Conservation (phyloP, 139 green algal genomes). For the Zygnema circumcarinatum region DNA sequence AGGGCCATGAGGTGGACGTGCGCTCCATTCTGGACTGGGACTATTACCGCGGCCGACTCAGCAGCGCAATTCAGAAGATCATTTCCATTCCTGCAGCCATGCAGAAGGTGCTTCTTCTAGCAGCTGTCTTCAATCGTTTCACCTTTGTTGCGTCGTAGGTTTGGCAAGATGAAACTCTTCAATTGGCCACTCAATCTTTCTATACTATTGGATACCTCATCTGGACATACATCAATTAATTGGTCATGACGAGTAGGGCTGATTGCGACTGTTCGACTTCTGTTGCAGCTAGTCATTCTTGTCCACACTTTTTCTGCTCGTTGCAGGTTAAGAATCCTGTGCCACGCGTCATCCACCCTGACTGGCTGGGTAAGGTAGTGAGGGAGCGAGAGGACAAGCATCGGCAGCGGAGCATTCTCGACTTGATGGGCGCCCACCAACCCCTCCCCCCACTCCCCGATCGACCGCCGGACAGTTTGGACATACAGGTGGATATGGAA, state of each 20-base stretch:
- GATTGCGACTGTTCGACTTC: too few species aligned
- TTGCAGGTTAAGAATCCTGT: constrained; percentile 78
- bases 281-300: neutral
- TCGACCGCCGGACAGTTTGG: neutral
- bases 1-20: constrained; percentile 45
- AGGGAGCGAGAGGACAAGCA: constrained; percentile 77
- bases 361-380: constrained; percentile 91
- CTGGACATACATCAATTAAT: too few species aligned
- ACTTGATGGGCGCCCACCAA: neutral
- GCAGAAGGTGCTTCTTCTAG: constrained; percentile 70
- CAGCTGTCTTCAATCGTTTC: neutral
- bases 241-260: too few species aligned
- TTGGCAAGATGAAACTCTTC: too few species aligned
- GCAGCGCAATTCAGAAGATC: constrained; percentile 96
- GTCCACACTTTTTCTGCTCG: neutral
- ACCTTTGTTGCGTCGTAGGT: too few species aligned
- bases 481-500: constrained; percentile 54
- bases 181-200: too few species aligned
- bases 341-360: constrained; percentile 85
- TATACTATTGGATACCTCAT: too few species aligned
- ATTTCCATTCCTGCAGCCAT: constrained; percentile 98
- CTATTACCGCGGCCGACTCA: constrained; percentile 94
- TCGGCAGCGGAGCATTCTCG: constrained; percentile 71
- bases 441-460: neutral
- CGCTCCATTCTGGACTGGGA: constrained; percentile 94